A percentile compares a stretch with the other conserved stretches of the same genome.
phyloP scores from a whole-genome alignment of 805 yeast genomes.

The Candida tibetensis region DNA sequence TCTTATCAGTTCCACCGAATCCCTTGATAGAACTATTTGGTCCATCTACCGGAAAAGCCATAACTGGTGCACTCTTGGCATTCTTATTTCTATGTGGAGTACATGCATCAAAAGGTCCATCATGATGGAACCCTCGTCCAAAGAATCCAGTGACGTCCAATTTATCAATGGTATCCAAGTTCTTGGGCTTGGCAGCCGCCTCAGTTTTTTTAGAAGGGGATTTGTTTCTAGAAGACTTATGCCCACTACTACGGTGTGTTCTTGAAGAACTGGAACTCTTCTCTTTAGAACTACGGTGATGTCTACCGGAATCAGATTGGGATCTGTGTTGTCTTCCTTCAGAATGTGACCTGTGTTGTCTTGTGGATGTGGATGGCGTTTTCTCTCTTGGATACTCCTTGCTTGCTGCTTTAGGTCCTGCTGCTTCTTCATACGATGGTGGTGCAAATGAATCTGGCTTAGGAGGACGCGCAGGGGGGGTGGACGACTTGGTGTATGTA shows the following conservation, averaged over 20 bases:
- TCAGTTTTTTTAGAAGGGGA: constrained; percentile 44
- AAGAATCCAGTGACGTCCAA: constrained; percentile 93
- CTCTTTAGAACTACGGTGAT: constrained; percentile 10
- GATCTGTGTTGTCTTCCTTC: constrained; percentile 22
- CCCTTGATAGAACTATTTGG: constrained; percentile 86
- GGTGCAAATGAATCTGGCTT: constrained; percentile 37
- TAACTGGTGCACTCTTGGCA: constrained; percentile 77
- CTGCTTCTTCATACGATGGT: constrained; percentile 70
- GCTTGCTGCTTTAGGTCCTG: constrained; percentile 44
- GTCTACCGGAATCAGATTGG: constrained; percentile 14
- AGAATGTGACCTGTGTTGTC: constrained; percentile 19
- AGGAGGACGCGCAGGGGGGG: constrained; percentile 18
- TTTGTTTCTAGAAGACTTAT: constrained; percentile 17
- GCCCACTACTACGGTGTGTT: constrained; percentile 11
- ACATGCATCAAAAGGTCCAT: constrained; percentile 98
- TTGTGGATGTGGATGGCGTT: constrained; percentile 16
- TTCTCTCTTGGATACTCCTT: constrained; percentile 58
- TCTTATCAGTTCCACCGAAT: constrained; percentile 47
- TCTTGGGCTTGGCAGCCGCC: constrained; percentile 48
- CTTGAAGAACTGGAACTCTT: constrained; percentile 10
- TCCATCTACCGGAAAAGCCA: constrained; percentile 94
- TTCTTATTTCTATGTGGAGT: constrained; percentile 91
- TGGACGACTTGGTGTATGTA: constrained; percentile 7
- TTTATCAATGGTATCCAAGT: constrained; percentile 91
- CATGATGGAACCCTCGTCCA: constrained; percentile 95